Evolutionary conservation across 1,284 basidiomycete species (phyloP).

Genomic region (Ceratobasidium sp.): DNA sequence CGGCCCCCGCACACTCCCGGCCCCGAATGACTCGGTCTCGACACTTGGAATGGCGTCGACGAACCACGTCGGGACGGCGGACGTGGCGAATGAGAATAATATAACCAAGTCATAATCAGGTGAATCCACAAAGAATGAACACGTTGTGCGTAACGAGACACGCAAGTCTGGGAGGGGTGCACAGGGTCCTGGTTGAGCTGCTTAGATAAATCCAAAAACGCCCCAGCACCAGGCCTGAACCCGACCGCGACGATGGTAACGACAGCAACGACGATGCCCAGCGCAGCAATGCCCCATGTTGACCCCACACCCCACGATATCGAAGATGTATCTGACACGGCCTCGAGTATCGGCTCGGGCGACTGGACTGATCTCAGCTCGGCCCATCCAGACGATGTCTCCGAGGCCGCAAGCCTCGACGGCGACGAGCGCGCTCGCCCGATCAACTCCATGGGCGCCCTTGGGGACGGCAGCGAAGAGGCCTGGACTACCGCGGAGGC

Average conservation of each 20-base stretch:
- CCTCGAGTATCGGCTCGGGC: conserved; percentile 27
- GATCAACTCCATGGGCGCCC: not conserved
- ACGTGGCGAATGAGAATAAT: not conserved
- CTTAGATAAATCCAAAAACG: conserved; percentile 29
- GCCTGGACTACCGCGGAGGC: conserved; percentile 34
- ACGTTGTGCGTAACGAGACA: not conserved
- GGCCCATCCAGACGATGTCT: conserved; percentile 32
- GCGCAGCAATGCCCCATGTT: not conserved
- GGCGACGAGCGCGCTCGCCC: conserved; percentile 6
- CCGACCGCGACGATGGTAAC: conserved; percentile 7
- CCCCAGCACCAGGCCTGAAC: conserved; percentile 32
- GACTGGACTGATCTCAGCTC: conserved; percentile 43
- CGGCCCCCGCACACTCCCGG: conserved; percentile 17
- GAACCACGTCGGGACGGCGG: conserved; percentile 11
- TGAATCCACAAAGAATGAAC: not conserved
- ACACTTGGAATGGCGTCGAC: not conserved
- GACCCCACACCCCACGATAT: conserved; percentile 1
- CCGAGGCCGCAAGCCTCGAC: conserved; percentile 19
- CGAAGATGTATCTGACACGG: conserved; percentile 27
- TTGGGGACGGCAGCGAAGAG: conserved; percentile 39
- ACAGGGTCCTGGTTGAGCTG: conserved; percentile 2
- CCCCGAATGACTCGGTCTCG: conserved; percentile 26
- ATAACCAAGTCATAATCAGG: not conserved
- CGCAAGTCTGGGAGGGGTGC: conserved; percentile 14
- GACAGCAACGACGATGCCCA: conserved; percentile 14